Percentiles rank a stretch among this genome's conserved stretches.
These are phyloP conservation scores for Cladosporium sp. DNA, from an alignment of 2,329 filamentous ascomycete species.

Conservation along the genomic window DNA sequence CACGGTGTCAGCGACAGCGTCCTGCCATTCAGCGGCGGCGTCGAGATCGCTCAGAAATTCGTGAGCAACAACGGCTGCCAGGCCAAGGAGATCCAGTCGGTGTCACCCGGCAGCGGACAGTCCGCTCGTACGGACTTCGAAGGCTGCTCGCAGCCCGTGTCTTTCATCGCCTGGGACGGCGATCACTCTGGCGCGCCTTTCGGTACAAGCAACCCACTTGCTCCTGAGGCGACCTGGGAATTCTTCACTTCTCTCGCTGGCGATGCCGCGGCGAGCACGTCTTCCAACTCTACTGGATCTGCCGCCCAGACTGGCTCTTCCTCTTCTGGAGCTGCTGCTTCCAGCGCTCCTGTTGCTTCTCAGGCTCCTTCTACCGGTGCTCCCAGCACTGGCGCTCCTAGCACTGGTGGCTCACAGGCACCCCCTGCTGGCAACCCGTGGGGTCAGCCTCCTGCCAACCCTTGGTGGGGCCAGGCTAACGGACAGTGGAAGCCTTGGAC, in stretches of 20 bases:
- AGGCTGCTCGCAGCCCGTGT: constrained; percentile 8
- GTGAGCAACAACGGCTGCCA: constrained; percentile 11
- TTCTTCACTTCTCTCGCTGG: constrained; percentile 1
- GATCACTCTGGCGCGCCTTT: constrained; percentile 6
- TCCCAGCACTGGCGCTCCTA: neutral
- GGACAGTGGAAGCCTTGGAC: neutral
- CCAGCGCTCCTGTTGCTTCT: neutral
- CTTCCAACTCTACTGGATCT: constrained; percentile 3
- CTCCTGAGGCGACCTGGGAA: constrained; percentile 9
- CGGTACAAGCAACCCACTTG: neutral
- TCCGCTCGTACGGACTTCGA: constrained; percentile 6
- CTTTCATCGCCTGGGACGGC: constrained; percentile 11
- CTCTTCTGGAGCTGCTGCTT: neutral
- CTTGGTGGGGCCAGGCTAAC: neutral
- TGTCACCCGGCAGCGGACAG: constrained; percentile 2
- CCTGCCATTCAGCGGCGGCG: constrained; percentile 8
- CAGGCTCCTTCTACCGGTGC: neutral
- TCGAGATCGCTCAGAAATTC: constrained; percentile 4
- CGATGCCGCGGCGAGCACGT: neutral
- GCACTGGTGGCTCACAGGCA: neutral
- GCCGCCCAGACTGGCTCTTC: neutral
- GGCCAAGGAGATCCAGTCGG: neutral
- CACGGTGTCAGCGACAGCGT: constrained; percentile 11
- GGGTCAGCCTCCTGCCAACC: neutral
- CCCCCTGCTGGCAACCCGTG: neutral